These are phyloP conservation scores for Wallacemonas collosoma DNA, from an alignment of 208 protist species.

Conservation along the genomic window DNA sequence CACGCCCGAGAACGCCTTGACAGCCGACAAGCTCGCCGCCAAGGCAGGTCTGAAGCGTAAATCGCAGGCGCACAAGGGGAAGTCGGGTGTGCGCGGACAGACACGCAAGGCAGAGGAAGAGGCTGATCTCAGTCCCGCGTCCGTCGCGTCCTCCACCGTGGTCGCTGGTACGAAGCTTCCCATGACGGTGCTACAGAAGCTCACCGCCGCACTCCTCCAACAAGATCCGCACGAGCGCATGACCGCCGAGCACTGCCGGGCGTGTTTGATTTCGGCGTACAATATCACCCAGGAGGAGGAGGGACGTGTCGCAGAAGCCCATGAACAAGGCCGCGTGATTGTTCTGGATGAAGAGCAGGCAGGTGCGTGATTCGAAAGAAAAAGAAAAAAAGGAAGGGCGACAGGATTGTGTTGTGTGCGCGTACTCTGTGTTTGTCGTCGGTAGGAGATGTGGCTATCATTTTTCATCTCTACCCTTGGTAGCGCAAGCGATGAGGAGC, in stretches of 20 bases:
- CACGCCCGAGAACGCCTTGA: not conserved
- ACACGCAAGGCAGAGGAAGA: not conserved
- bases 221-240: slow-evolving; percentile 46
- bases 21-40: slow-evolving; percentile 1
- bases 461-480: too few relatives aligned
- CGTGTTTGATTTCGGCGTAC: slow-evolving; percentile 39
- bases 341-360: slow-evolving; percentile 1
- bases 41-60: not conserved
- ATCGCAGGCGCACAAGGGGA: not conserved
- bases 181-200: slow-evolving; percentile 47
- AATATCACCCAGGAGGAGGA: slow-evolving; percentile 39
- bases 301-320: not conserved
- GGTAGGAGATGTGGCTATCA: too few relatives aligned
- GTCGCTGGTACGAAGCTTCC: not conserved
- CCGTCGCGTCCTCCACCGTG: not conserved
- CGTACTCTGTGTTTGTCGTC: too few relatives aligned
- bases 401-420: too few relatives aligned
- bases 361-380: not conserved
- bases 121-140: not conserved
- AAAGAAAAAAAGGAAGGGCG: not conserved
- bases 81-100: not conserved
- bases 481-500: too few relatives aligned
- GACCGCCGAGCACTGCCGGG: slow-evolving; percentile 64
- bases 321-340: not conserved
- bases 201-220: slow-evolving; percentile 51